These are phyloP conservation scores for Penicillium sp. DNA, from an alignment of 2,329 filamentous ascomycete genomes.

Conservation along the genomic window DNA sequence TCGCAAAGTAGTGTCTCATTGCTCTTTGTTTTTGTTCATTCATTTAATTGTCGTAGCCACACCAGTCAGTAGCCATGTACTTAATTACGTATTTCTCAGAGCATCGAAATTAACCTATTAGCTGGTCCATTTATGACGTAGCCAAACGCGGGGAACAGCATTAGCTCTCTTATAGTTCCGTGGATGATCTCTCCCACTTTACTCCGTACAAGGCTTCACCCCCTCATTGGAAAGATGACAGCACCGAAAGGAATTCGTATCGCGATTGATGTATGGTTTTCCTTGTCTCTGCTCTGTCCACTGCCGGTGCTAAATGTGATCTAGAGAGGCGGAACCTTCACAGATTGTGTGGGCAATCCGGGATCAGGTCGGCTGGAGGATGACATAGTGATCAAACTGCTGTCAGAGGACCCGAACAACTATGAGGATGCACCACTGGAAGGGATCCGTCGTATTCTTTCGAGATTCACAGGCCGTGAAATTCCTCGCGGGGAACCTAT, in stretches of 20 bases:
- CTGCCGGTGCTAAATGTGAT: background rate
- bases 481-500: conserved; percentile 78
- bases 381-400: conserved; percentile 81
- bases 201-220: too few relatives aligned
- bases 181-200: too few relatives aligned
- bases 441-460: conserved; percentile 83
- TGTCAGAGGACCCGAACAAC: conserved; percentile 87
- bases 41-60: background rate
- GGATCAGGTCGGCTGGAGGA: conserved; percentile 62
- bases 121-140: too few relatives aligned
- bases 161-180: too few relatives aligned
- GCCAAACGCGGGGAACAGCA: too few relatives aligned
- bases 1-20: conserved; percentile 6
- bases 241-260: conserved; percentile 20
- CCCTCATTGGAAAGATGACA: too few relatives aligned
- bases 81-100: too few relatives aligned
- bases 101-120: too few relatives aligned
- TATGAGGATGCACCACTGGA: conserved; percentile 90
- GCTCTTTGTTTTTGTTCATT: conserved; percentile 1
- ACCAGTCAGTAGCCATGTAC: too few relatives aligned
- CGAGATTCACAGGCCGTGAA: conserved; percentile 70
- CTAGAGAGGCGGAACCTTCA: conserved; percentile 28
- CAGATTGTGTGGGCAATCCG: conserved; percentile 42
- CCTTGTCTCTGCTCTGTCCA: background rate
- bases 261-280: conserved; percentile 22